Conservation (phyloP, 306 rosid species). For the Quillaja saponaria region DNA sequence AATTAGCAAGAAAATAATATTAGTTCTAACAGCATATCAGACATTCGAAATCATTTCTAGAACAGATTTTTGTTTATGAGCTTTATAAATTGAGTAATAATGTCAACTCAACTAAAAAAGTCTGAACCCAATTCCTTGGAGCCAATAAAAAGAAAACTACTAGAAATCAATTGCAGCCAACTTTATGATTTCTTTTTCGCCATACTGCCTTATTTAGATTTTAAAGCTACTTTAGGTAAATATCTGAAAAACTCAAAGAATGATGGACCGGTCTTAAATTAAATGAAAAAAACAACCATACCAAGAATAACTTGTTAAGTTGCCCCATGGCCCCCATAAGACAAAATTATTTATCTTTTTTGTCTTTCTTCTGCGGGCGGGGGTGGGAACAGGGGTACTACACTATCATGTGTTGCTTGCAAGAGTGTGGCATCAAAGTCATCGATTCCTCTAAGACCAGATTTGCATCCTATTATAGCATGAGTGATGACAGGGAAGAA, state of each 20-base stretch:
- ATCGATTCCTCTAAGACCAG: no score
- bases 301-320: no score
- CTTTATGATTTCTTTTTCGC: background rate
- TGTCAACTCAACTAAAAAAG: slow-evolving; percentile 8
- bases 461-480: no score
- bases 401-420: no score
- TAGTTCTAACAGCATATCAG: slow-evolving; percentile 32
- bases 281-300: no score
- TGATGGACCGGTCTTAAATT: no score
- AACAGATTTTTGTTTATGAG: slow-evolving; percentile 2
- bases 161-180: background rate
- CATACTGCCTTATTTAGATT: background rate
- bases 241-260: background rate
- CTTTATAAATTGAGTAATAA: slow-evolving; percentile 2
- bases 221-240: background rate
- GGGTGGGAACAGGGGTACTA: no score
- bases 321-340: no score
- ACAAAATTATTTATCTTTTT: no score
- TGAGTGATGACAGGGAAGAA: no score
- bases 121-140: slow-evolving; percentile 12
- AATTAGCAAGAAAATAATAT: slow-evolving; percentile 42
- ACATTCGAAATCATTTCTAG: slow-evolving; percentile 6
- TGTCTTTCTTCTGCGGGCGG: no score
- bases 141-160: background rate
- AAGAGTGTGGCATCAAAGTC: no score